A percentile compares a stretch with the other conserved stretches of the same genome.
Evolutionary conservation across 2,329 filamentous ascomycete species (phyloP).

Genomic region (Escovopsis sp.): DNA sequence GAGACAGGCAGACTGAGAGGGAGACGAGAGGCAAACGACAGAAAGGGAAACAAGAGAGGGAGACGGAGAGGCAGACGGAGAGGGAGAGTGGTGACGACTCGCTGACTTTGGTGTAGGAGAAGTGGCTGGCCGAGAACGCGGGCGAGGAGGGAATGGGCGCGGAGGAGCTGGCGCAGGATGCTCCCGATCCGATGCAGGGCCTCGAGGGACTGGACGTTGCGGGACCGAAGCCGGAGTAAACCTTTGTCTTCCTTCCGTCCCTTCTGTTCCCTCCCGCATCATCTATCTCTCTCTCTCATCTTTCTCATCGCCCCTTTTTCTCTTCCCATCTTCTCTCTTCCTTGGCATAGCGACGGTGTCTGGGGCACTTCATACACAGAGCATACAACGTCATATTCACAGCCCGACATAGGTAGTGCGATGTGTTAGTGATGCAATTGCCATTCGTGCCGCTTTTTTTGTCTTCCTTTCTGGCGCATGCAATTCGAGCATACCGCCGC

Average conservation of each 20-base stretch:
- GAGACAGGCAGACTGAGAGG: no score
- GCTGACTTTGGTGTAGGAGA: slow-evolving; percentile 46
- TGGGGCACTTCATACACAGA: slow-evolving; percentile 8
- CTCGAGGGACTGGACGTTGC: slow-evolving; percentile 87
- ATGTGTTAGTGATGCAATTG: no score
- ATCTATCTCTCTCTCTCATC: slow-evolving; percentile 7
- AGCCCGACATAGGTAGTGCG: no score
- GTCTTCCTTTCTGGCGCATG: slow-evolving; percentile 4
- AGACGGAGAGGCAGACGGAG: no score
- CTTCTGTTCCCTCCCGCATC: neutral
- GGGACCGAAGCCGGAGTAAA: slow-evolving; percentile 65
- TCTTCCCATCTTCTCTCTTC: slow-evolving; percentile 3
- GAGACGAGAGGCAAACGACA: no score
- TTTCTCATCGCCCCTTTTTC: no score
- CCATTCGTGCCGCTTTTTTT: no score
- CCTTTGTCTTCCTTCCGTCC: neutral
- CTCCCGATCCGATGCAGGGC: slow-evolving; percentile 87
- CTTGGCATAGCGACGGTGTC: slow-evolving; percentile 34
- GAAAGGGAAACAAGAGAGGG: no score
- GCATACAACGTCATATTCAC: no score
- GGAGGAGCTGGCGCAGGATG: slow-evolving; percentile 28
- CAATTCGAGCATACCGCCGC: slow-evolving; percentile 4
- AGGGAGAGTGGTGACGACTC: no score
- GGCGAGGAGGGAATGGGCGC: slow-evolving; percentile 54
- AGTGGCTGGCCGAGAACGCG: slow-evolving; percentile 79